Evolutionary conservation across 257 asterid genomes (phyloP).

Genomic region (Solanum pinnatisectum): DNA sequence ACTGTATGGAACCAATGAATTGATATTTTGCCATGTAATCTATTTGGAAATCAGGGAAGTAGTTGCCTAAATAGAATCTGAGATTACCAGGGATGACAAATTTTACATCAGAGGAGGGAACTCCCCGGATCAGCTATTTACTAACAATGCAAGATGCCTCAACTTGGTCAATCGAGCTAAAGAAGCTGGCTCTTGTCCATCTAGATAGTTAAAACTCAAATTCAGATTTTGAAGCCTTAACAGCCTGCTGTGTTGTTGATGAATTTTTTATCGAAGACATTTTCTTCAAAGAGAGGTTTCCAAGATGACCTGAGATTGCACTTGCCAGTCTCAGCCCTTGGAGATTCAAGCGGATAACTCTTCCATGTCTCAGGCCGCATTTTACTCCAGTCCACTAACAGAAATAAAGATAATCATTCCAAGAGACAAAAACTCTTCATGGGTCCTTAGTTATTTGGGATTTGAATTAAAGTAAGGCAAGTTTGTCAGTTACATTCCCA

Average conservation of each 20-base stretch:
- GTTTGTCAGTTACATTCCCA: constrained; percentile 16
- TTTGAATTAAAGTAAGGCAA: constrained; percentile 36
- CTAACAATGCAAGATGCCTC: too few relatives aligned
- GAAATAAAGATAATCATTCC: constrained; percentile 24
- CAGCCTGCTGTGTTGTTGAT: constrained; percentile 22
- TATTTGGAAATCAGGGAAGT: too few relatives aligned
- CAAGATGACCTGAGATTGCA: constrained; percentile 17
- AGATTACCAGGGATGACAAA: too few relatives aligned
- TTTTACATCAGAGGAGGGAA: too few relatives aligned
- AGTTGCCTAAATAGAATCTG: too few relatives aligned
- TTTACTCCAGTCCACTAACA: constrained; percentile 31
- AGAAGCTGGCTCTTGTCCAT: too few relatives aligned
- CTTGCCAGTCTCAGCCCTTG: too few relatives aligned
- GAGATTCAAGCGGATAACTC: constrained; percentile 3
- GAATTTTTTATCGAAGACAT: constrained; percentile 23
- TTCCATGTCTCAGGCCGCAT: constrained; percentile 8
- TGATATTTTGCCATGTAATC: too few relatives aligned
- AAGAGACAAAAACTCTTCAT: constrained; percentile 13
- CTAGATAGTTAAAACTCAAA: constrained; percentile 22
- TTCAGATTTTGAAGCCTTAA: constrained; percentile 19
- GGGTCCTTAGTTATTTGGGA: constrained; percentile 32
- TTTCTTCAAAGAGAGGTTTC: constrained; percentile 33
- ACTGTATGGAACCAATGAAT: too few relatives aligned
- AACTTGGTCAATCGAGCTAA: too few relatives aligned
- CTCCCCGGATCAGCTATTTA: too few relatives aligned